A percentile compares a stretch with the other conserved stretches of the same genome.
These are phyloP conservation scores for Lipomyces lipofer DNA, from an alignment of 805 yeast genomes.

Conservation along the genomic window DNA sequence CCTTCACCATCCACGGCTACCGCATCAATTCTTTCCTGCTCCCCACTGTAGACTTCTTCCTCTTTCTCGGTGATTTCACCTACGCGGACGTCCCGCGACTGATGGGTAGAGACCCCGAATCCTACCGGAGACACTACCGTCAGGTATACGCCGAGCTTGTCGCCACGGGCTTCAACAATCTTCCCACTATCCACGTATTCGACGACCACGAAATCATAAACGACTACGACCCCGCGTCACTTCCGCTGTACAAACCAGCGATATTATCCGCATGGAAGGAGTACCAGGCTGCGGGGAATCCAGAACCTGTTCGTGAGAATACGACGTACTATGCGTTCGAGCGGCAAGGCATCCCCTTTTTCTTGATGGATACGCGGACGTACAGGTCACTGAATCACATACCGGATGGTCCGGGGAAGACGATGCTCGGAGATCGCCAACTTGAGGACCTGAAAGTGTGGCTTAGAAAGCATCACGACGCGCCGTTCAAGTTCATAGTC, in stretches of 20 bases:
- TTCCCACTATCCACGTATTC: slow-evolving; percentile 32
- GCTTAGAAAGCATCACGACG: slow-evolving; percentile 20
- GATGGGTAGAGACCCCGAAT: slow-evolving; percentile 24
- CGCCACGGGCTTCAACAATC: slow-evolving; percentile 9
- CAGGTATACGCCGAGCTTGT: slow-evolving; percentile 29
- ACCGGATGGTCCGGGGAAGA: slow-evolving; percentile 28
- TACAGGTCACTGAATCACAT: slow-evolving; percentile 27
- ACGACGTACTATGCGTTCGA: slow-evolving; percentile 28
- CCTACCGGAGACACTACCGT: slow-evolving; percentile 29
- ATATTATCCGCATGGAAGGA: slow-evolving; percentile 27
- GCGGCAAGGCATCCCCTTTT: slow-evolving; percentile 33
- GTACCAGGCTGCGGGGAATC: slow-evolving; percentile 33
- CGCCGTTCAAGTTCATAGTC: slow-evolving; percentile 32
- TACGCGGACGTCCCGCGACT: slow-evolving; percentile 33
- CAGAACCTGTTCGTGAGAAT: slow-evolving; percentile 22
- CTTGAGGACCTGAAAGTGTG: slow-evolving; percentile 28
- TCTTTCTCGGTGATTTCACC: slow-evolving; percentile 34
- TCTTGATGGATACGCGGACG: slow-evolving; percentile 31
- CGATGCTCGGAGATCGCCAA: slow-evolving; percentile 33
- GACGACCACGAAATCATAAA: slow-evolving; percentile 35
- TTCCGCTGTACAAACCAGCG: slow-evolving; percentile 19
- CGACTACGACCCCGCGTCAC: slow-evolving; percentile 26
- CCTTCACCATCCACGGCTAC: slow-evolving; percentile 27
- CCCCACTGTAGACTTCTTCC: slow-evolving; percentile 23
- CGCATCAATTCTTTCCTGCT: slow-evolving; percentile 10